Conservation (phyloP, 2,329 filamentous ascomycete species). For the Coleophoma crateriformis region DNA sequence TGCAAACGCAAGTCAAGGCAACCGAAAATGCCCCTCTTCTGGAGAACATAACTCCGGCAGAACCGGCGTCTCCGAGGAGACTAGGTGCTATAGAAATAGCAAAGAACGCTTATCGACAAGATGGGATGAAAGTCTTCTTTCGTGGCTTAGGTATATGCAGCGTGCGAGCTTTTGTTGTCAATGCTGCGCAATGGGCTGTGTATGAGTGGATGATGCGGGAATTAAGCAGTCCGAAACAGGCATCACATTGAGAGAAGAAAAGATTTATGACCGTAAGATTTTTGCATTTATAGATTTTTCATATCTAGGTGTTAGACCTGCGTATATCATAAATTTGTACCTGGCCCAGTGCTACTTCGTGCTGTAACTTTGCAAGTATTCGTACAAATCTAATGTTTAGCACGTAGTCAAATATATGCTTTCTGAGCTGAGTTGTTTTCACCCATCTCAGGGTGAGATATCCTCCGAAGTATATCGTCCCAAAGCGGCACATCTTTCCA, state of each 20-base stretch:
- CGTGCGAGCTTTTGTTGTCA: slow-evolving; percentile 82
- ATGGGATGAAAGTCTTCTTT: slow-evolving; percentile 62
- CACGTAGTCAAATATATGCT: too few species aligned
- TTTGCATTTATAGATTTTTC: neutral
- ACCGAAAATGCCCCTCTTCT: slow-evolving; percentile 26
- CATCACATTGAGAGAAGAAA: neutral
- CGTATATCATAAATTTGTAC: too few species aligned
- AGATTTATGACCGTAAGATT: neutral
- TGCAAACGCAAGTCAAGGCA: slow-evolving; percentile 65
- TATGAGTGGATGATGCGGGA: slow-evolving; percentile 83
- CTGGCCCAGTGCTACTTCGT: too few species aligned
- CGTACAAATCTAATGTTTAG: too few species aligned
- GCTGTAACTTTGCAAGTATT: too few species aligned
- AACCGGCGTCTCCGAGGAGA: slow-evolving; percentile 18
- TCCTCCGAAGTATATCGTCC: too few species aligned
- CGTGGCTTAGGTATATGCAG: slow-evolving; percentile 76
- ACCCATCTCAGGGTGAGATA: too few species aligned
- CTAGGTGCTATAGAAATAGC: slow-evolving; percentile 58
- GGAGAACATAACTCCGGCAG: slow-evolving; percentile 11
- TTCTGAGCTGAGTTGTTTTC: too few species aligned
- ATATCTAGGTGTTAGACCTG: too few species aligned
- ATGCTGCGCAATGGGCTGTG: slow-evolving; percentile 86
- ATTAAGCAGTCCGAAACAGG: slow-evolving; percentile 23
- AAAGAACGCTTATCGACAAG: slow-evolving; percentile 57
- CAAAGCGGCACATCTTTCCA: too few species aligned